These are phyloP conservation scores for Eucalyptus urophylla DNA, from an alignment of 345 rosid genomes.

Conservation along the genomic window DNA sequence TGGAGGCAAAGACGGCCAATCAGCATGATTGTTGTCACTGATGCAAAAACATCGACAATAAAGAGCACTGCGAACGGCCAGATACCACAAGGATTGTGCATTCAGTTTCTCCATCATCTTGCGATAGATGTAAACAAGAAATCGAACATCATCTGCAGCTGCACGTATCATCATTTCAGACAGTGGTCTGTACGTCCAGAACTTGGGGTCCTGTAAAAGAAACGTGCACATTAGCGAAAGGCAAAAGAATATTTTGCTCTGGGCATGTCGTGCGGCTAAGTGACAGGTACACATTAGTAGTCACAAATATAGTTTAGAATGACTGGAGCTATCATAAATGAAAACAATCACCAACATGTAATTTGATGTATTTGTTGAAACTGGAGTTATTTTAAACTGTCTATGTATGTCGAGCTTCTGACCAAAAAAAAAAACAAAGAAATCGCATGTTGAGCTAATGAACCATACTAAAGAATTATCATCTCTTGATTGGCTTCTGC, in stretches of 20 bases:
- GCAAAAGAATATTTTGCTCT: background rate
- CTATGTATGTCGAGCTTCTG: too few species aligned
- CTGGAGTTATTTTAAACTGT: background rate
- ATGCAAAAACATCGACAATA: conserved; percentile 87
- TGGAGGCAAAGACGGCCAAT: conserved; percentile 65
- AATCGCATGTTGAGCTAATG: background rate
- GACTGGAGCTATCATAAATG: background rate
- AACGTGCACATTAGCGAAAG: background rate
- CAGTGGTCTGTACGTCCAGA: conserved; percentile 82
- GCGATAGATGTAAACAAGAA: conserved; percentile 63
- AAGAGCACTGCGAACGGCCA: conserved; percentile 70
- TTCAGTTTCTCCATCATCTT: conserved; percentile 78
- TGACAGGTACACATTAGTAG: background rate
- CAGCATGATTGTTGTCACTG: conserved; percentile 52
- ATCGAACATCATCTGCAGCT: conserved; percentile 95
- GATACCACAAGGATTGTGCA: conserved; percentile 62
- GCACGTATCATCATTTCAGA: conserved; percentile 87
- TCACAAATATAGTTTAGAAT: background rate
- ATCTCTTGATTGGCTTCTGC: background rate
- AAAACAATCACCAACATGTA: background rate
- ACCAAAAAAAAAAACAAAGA: too few species aligned
- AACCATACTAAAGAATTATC: background rate
- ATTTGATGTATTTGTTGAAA: background rate
- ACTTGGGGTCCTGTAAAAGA: conserved; percentile 62
- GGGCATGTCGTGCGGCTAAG: rapidly evolving